A percentile compares a stretch with the other conserved stretches of the same genome.
Conservation (phyloP, 345 rosid species). For the Gossypium ekmanianum region DNA sequence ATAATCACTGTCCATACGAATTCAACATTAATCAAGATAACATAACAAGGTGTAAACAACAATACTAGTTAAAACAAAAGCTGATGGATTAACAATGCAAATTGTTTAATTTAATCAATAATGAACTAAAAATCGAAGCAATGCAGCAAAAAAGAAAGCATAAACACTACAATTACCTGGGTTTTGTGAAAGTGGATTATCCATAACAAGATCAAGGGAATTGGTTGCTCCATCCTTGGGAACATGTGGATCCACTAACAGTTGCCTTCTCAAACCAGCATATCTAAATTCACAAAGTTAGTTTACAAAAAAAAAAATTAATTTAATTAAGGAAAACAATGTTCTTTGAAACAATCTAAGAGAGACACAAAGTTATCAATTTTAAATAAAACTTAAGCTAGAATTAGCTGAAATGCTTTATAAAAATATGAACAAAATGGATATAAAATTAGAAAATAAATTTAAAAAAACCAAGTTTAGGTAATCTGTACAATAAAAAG, state of each 20-base stretch:
- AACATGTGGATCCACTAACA: slow-evolving; percentile 73
- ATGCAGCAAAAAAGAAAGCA: slow-evolving; percentile 9
- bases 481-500: neutral
- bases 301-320: neutral
- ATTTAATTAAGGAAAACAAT: neutral
- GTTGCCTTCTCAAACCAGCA: slow-evolving; percentile 74
- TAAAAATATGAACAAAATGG: neutral
- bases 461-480: neutral
- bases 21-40: neutral
- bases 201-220: slow-evolving; percentile 67
- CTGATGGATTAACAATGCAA: neutral
- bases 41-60: neutral
- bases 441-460: neutral
- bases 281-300: slow-evolving; percentile 44
- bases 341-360: neutral
- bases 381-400: neutral
- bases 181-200: slow-evolving; percentile 92
- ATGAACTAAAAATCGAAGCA: neutral
- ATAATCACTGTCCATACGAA: neutral
- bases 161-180: slow-evolving; percentile 54
- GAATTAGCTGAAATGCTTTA: slow-evolving; percentile 3
- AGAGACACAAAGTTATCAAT: slow-evolving; percentile 6
- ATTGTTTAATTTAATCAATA: neutral
- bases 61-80: neutral
- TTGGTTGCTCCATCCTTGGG: slow-evolving; percentile 49